These are phyloP conservation scores for Boeremia lycopersici DNA, from an alignment of 2,329 filamentous ascomycete species.

Conservation along the genomic window DNA sequence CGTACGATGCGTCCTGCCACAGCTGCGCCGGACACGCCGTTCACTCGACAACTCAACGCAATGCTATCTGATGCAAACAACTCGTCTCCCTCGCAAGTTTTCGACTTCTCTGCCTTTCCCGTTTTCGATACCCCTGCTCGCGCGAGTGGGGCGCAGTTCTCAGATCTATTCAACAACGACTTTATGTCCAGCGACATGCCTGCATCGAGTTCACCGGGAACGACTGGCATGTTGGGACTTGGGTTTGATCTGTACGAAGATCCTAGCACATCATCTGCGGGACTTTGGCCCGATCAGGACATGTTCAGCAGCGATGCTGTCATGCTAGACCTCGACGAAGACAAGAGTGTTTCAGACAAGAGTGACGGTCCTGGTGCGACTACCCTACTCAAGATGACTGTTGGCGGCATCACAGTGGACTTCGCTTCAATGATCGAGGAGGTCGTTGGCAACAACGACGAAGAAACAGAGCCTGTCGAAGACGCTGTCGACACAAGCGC, in stretches of 20 bases:
- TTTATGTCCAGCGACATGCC: conserved; percentile 47
- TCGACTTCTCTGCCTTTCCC: conserved; percentile 46
- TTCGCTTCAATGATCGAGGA: conserved; percentile 47
- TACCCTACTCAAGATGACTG: conserved; percentile 33
- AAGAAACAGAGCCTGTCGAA: conserved; percentile 2
- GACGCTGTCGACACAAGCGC: background rate
- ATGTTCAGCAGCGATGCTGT: conserved; percentile 43
- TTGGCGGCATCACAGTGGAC: conserved; percentile 39
- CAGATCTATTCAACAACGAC: conserved; percentile 38
- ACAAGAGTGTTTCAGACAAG: conserved; percentile 8
- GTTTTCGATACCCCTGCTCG: conserved; percentile 39
- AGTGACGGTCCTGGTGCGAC: conserved; percentile 5
- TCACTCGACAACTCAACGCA: conserved; percentile 68
- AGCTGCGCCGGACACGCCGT: conserved; percentile 57
- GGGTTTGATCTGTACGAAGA: conserved; percentile 48
- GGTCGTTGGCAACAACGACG: conserved; percentile 36
- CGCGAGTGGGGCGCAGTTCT: conserved; percentile 28
- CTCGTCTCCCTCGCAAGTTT: conserved; percentile 37
- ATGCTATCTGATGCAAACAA: conserved; percentile 55
- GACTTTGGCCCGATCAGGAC: conserved; percentile 41
- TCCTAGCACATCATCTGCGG: conserved; percentile 41
- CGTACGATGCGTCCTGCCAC: conserved; percentile 40
- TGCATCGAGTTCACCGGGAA: conserved; percentile 44
- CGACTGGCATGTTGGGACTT: conserved; percentile 25
- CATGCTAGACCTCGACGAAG: conserved; percentile 25